phyloP scores from a whole-genome alignment of 2,329 filamentous ascomycete genomes.

The Dryadomyces sulphureus region DNA sequence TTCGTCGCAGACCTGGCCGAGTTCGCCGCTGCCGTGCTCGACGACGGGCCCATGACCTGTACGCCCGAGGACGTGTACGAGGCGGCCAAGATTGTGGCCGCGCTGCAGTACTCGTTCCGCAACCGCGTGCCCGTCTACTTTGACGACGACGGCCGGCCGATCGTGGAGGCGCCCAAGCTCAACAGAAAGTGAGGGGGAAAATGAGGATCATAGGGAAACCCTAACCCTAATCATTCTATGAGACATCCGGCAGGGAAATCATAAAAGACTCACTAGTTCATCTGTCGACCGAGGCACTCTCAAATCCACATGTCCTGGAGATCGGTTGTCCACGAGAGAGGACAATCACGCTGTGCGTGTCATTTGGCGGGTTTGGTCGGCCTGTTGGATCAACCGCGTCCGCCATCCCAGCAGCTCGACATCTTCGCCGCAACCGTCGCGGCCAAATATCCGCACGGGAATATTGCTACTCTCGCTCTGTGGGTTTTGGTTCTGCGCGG shows the following conservation, averaged over 20 bases:
- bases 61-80: constrained; percentile 5
- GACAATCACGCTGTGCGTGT: background rate
- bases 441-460: background rate
- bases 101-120: constrained; percentile 13
- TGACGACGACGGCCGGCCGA: constrained; percentile 12
- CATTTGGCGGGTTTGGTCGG: background rate
- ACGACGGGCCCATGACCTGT: constrained; percentile 5
- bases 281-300: background rate
- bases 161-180: background rate
- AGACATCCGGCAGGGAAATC: too few species aligned
- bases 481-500: background rate
- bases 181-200: background rate
- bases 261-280: background rate
- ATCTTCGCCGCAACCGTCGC: background rate
- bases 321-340: too few species aligned
- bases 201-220: background rate
- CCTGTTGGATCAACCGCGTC: constrained; percentile 4
- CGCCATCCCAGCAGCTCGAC: constrained; percentile 6
- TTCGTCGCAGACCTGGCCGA: constrained; percentile 6
- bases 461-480: background rate
- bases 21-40: constrained; percentile 3
- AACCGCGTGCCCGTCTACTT: constrained; percentile 14
- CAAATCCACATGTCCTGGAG: background rate
- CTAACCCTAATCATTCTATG: too few species aligned
- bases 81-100: constrained; percentile 6